phyloP scores from a whole-genome alignment of 2,329 filamentous ascomycete genomes.

The Didymella glomerata region DNA sequence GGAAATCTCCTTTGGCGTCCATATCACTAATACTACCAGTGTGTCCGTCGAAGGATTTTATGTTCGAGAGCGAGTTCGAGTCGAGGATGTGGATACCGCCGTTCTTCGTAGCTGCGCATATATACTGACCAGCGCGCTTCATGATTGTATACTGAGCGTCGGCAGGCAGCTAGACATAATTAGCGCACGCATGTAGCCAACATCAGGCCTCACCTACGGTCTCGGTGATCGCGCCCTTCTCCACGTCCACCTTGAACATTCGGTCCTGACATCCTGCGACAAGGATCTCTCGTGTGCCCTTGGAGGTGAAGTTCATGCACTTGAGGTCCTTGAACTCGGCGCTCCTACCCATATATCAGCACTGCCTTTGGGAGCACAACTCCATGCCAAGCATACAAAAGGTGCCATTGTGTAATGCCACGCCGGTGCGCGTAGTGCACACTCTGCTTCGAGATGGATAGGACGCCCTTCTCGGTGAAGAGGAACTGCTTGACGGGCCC shows the following conservation, averaged over 20 bases:
- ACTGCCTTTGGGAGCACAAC: neutral
- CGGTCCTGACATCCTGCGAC: conserved; percentile 85
- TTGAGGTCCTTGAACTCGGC: conserved; percentile 83
- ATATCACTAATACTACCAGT: conserved; percentile 91
- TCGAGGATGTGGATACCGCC: conserved; percentile 89
- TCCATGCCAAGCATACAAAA: conserved; percentile 64
- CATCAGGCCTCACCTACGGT: conserved; percentile 39
- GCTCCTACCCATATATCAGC: conserved; percentile 58
- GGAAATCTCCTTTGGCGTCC: conserved; percentile 93
- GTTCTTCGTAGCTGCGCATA: conserved; percentile 86
- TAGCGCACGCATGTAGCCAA: conserved; percentile 33
- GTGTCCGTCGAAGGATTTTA: conserved; percentile 92
- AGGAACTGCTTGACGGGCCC: conserved; percentile 86
- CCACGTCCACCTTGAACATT: conserved; percentile 80
- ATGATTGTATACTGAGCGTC: conserved; percentile 87
- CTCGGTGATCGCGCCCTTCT: conserved; percentile 59
- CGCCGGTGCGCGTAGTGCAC: conserved; percentile 88
- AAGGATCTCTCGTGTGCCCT: conserved; percentile 81
- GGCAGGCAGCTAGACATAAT: conserved; percentile 66
- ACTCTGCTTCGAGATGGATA: conserved; percentile 82
- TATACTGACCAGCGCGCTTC: conserved; percentile 84
- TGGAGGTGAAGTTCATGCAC: conserved; percentile 95
- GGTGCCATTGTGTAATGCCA: conserved; percentile 87
- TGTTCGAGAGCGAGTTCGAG: conserved; percentile 75
- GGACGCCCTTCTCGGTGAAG: conserved; percentile 88